phyloP scores from a whole-genome alignment of 164 flowering plant genomes.

The Nymphaea thermarum region DNA sequence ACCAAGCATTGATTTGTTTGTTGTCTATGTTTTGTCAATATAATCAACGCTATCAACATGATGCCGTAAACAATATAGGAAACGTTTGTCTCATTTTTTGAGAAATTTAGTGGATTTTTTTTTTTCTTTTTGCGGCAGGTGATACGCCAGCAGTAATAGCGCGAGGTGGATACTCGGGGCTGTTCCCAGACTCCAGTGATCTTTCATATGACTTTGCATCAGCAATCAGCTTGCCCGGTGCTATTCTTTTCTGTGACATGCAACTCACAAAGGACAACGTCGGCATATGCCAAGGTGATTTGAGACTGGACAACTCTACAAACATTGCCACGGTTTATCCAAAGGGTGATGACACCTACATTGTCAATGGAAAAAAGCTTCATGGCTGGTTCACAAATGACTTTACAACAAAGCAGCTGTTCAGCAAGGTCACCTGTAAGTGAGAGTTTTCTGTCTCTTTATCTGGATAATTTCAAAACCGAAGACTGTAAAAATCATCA shows the following conservation, averaged over 20 bases:
- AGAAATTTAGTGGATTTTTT: background rate
- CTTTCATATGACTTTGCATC: slow-evolving; percentile 29
- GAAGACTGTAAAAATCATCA: background rate
- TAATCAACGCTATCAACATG: background rate
- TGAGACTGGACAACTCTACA: slow-evolving; percentile 57
- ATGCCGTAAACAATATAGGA: background rate
- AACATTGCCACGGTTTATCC: slow-evolving; percentile 31
- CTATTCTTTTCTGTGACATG: slow-evolving; percentile 47
- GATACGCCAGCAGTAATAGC: slow-evolving; percentile 49
- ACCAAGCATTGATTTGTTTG: background rate
- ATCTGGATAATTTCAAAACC: background rate
- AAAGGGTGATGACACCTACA: slow-evolving; percentile 33
- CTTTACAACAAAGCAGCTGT: slow-evolving; percentile 25
- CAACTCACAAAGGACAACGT: slow-evolving; percentile 60
- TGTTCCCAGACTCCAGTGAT: slow-evolving; percentile 55
- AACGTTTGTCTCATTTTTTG: background rate
- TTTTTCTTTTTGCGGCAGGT: slow-evolving; percentile 25
- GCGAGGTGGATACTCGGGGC: slow-evolving; percentile 71
- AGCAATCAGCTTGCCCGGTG: slow-evolving; percentile 16
- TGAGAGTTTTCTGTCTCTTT: background rate
- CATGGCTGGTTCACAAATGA: slow-evolving; percentile 68
- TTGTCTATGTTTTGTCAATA: background rate
- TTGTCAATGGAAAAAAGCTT: slow-evolving; percentile 38
- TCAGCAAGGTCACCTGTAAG: slow-evolving; percentile 44
- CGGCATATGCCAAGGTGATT: slow-evolving; percentile 46